Evolutionary conservation across 148 eudicot genomes (phyloP), one percentile per base, ranked within the genome.

Genomic region (Rhododendron mucronatum): DNA sequence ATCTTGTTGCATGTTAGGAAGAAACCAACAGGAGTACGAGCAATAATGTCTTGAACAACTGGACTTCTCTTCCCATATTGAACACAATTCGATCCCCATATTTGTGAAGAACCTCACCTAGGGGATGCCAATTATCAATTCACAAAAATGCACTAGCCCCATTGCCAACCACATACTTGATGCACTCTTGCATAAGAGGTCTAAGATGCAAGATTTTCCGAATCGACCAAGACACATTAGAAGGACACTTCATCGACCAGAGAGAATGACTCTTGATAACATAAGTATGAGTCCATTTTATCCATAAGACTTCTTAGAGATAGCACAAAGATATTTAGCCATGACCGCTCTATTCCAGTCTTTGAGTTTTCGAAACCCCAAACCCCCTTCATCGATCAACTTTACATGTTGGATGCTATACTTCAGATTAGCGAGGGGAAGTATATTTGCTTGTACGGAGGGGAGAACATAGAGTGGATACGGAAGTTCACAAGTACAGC

Each of bases 381-480:
- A 44, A 44, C 7, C 7, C 47, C 8, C 47, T 7, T 44, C 47
- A 44, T 44, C 47, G 2, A 8, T 45, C 50, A 47, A 11, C 1
- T 47, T 1, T 1, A 47, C 50, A 47, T 47, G 50, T 47, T 47
- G 50, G 50, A 47, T 47, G 10, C 0, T 8, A 47, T 47, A 47
- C 5, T 39, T 39, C 87, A 96, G 98, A 91, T 93, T 65, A 14
- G 26, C 6, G 90, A 90, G 78, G 92, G 90, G 11, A 92, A 90
- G 82, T 89, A 84, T 89, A 90, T 95, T 2, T 95, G 97, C 88
- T 89, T 96, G 84, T 39, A 39, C 5, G 41, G 41, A 39, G 41
- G 41, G 41, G 41, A 39, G 5, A 4, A 39, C 41, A 39, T 95
- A 0, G 95, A 93, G 1, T 96, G 99, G 99, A 90, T 95, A 82